These are phyloP conservation scores for Lasiosphaeriaceae sp. DNA, from an alignment of 495 filamentous ascomycete genomes.

Conservation along the genomic window DNA sequence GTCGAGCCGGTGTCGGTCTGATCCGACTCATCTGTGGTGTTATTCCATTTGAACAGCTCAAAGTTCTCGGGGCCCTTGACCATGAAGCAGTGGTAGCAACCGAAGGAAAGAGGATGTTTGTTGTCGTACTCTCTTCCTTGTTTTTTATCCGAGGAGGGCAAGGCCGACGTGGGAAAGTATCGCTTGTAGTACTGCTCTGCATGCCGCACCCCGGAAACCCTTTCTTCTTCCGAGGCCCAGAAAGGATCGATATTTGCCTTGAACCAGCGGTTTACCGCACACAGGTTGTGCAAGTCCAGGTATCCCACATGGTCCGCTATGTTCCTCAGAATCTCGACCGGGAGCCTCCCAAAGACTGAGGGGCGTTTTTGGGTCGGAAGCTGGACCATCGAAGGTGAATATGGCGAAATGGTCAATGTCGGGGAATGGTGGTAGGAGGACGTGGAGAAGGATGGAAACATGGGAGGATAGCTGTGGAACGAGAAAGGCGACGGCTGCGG, in stretches of 20 bases:
- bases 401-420: neutral
- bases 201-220: constrained; percentile 12
- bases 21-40: constrained; percentile 1
- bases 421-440: constrained; percentile 7
- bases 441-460: constrained; percentile 9
- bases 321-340: neutral
- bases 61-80: constrained; percentile 20
- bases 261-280: constrained; percentile 10
- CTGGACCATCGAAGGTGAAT: neutral
- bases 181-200: constrained; percentile 21
- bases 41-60: constrained; percentile 21
- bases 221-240: constrained; percentile 11
- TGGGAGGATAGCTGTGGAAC: constrained; percentile 9
- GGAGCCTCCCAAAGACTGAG: neutral
- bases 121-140: neutral
- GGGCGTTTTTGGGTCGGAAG: neutral
- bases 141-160: neutral
- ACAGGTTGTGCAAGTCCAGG: constrained; percentile 8
- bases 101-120: constrained; percentile 14
- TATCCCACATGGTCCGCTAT: constrained; percentile 18
- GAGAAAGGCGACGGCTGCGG: constrained; percentile 13
- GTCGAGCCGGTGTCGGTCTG: neutral
- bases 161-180: constrained; percentile 8
- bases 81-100: constrained; percentile 28
- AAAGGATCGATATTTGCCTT: constrained; percentile 13